Conservation (phyloP, 2,329 filamentous ascomycete genomes). For the Botrytis elliptica region DNA sequence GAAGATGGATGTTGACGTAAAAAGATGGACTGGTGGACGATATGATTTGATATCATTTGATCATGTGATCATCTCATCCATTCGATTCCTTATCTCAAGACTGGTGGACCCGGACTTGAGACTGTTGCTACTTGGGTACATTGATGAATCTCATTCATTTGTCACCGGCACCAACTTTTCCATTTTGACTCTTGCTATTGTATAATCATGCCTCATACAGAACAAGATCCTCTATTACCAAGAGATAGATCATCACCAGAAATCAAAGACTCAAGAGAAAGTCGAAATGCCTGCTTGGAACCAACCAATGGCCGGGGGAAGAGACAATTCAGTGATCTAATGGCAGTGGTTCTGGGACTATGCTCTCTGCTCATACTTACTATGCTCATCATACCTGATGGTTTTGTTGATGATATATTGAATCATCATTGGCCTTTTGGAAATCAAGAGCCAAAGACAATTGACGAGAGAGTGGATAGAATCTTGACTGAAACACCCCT, state of each 20-base stretch:
- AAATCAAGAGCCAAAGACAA: conserved; percentile 28
- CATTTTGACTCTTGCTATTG: not conserved
- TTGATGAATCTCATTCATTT: not conserved
- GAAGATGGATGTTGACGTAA: not conserved
- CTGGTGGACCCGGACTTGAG: not conserved
- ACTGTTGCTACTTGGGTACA: not conserved
- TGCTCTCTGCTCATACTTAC: conserved; percentile 25
- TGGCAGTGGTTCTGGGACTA: conserved; percentile 23
- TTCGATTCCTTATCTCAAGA: not conserved
- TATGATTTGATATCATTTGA: too few species aligned
- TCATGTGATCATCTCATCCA: not conserved
- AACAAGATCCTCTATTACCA: conserved; percentile 38
- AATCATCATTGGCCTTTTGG: conserved; percentile 16
- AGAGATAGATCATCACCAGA: conserved; percentile 33
- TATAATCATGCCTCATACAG: conserved; percentile 21
- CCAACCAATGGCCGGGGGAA: not conserved
- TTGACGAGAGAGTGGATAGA: conserved; percentile 42
- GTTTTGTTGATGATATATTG: conserved; percentile 8
- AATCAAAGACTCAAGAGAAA: conserved; percentile 29
- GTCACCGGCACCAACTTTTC: not conserved
- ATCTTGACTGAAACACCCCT: conserved; percentile 49
- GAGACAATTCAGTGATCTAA: conserved; percentile 20
- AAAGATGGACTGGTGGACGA: not conserved
- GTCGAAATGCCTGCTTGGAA: conserved; percentile 4
- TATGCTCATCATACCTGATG: conserved; percentile 24